These are phyloP conservation scores for Botrytis deweyae DNA, from an alignment of 2,329 filamentous ascomycete genomes.

Conservation along the genomic window DNA sequence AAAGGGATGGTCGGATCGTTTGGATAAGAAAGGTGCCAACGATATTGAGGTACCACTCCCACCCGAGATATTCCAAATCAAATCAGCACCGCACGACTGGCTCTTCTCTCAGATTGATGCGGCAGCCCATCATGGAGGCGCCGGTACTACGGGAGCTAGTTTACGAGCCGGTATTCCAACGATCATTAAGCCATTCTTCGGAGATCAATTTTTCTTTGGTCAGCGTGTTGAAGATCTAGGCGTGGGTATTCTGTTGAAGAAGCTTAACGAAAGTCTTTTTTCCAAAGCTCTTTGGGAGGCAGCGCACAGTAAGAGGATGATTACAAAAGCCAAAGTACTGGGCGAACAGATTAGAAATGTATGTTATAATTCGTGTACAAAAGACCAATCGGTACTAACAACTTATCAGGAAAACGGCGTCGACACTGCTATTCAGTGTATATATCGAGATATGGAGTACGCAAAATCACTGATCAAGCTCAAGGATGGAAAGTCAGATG, in stretches of 20 bases:
- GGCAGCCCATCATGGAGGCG: constrained; percentile 89
- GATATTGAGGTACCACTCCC: constrained; percentile 65
- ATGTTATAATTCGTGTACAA: constrained; percentile 41
- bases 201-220: constrained; percentile 96
- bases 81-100: constrained; percentile 94
- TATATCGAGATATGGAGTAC: constrained; percentile 94
- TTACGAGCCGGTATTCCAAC: constrained; percentile 88
- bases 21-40: constrained; percentile 56
- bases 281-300: constrained; percentile 87
- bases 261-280: constrained; percentile 83
- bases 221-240: constrained; percentile 86
- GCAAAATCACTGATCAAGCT: constrained; percentile 78
- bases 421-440: constrained; percentile 82
- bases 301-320: constrained; percentile 88
- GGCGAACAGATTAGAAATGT: constrained; percentile 87
- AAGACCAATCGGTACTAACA: constrained; percentile 35
- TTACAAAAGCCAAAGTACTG: constrained; percentile 75
- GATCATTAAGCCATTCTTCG: constrained; percentile 95
- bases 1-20: constrained; percentile 94
- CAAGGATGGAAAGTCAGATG: constrained; percentile 53
- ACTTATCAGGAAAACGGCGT: constrained; percentile 76
- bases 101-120: constrained; percentile 92
- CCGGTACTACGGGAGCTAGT: constrained; percentile 91
- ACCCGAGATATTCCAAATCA: constrained; percentile 81
- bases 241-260: constrained; percentile 85